Evolutionary conservation across 306 rosid genomes (phyloP).

Genomic region (Trifolium dubium): DNA sequence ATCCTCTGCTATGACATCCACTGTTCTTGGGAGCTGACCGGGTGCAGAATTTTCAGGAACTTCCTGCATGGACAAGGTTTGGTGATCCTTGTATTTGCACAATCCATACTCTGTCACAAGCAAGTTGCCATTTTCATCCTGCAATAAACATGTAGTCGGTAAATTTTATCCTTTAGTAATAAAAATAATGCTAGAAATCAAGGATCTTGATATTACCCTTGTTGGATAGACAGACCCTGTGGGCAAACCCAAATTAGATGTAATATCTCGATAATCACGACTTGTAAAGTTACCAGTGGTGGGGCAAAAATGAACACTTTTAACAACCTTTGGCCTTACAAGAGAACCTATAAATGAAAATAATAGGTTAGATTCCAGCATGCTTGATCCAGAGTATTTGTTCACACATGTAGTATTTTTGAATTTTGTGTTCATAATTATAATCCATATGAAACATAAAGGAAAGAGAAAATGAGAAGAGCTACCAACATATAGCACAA

Average conservation of each 20-base stretch:
- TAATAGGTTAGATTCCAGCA: constrained; percentile 32
- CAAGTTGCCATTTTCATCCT: constrained; percentile 95
- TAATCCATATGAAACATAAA: constrained; percentile 16
- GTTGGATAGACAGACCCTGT: constrained; percentile 97
- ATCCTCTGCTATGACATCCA: constrained; percentile 89
- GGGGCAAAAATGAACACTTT: constrained; percentile 97
- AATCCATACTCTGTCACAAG: constrained; percentile 93
- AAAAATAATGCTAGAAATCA: constrained; percentile 35
- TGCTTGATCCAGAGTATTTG: neutral
- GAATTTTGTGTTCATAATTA: neutral
- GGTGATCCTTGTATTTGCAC: constrained; percentile 97
- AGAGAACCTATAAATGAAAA: constrained; percentile 75
- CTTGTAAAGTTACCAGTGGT: constrained; percentile 66
- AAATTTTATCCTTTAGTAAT: constrained; percentile 3
- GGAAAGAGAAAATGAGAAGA: neutral
- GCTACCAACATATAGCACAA: constrained; percentile 4
- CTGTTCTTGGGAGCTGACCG: constrained; percentile 98
- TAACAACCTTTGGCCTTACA: constrained; percentile 97
- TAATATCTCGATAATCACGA: constrained; percentile 94
- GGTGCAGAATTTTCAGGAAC: constrained; percentile 99
- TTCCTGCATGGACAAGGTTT: constrained; percentile 94
- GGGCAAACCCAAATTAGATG: constrained; percentile 94
- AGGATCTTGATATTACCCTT: constrained; percentile 71
- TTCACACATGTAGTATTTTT: neutral
- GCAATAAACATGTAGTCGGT: constrained; percentile 19